Percentiles rank a stretch among this genome's conserved stretches.
phyloP scores from a whole-genome alignment of 225 moss, liverwort and hornwort species.

The Sphagnum tenellum region DNA sequence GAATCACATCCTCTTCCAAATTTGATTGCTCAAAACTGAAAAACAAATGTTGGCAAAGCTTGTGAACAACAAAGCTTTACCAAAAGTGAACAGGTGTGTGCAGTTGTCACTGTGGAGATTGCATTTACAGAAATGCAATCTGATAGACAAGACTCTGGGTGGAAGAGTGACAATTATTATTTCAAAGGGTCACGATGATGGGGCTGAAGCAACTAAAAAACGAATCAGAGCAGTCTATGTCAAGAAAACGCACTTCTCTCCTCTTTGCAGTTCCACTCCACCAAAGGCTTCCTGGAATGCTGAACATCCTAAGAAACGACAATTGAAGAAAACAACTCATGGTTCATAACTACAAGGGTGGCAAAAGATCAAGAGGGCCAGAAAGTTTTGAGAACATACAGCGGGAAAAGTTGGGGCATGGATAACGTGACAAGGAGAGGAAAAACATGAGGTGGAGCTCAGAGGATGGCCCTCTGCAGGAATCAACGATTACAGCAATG shows the following conservation, averaged over 20 bases:
- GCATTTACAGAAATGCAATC: constrained; percentile 23
- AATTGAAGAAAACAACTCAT: constrained; percentile 19
- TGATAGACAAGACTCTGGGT: constrained; percentile 13
- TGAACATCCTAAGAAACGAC: constrained; percentile 26
- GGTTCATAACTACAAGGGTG: constrained; percentile 23
- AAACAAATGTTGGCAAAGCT: constrained; percentile 36
- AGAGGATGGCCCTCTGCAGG: constrained; percentile 26
- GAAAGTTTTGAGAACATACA: background rate
- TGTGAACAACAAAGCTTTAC: constrained; percentile 22
- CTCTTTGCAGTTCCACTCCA: constrained; percentile 43
- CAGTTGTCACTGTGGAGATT: constrained; percentile 25
- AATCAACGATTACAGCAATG: constrained; percentile 59
- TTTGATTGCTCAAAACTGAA: constrained; percentile 36
- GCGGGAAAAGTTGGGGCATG: constrained; percentile 8
- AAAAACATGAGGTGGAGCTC: constrained; percentile 4
- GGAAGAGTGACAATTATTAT: constrained; percentile 25
- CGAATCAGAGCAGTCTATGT: constrained; percentile 28
- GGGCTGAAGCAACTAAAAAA: constrained; percentile 27
- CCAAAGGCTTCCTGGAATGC: constrained; percentile 29
- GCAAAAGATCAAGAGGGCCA: background rate
- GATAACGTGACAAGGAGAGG: constrained; percentile 13
- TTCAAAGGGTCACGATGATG: constrained; percentile 23
- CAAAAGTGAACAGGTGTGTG: constrained; percentile 16
- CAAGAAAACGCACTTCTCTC: constrained; percentile 46
- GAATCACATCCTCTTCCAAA: constrained; percentile 29